Evolutionary conservation across 1,284 basidiomycete species (phyloP).

Genomic region (Xerocomus nothofagi): DNA sequence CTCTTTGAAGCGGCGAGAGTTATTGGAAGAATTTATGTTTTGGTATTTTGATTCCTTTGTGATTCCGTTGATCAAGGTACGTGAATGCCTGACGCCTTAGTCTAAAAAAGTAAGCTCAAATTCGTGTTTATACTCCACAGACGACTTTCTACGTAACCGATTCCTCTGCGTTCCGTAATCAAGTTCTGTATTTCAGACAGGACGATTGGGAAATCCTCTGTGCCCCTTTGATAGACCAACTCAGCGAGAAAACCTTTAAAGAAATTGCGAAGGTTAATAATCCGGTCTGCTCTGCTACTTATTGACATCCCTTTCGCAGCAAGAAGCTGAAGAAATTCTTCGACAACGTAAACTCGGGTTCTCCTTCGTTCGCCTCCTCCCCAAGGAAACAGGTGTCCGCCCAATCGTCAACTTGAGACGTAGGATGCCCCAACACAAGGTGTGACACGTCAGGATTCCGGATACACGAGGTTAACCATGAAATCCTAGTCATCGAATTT

Average conservation of each 20-base stretch:
- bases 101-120: neutral
- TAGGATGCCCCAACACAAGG: constrained; percentile 43
- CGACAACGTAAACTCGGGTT: constrained; percentile 74
- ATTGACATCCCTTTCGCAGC: constrained; percentile 39
- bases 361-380: constrained; percentile 86
- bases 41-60: constrained; percentile 94
- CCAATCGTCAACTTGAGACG: constrained; percentile 92
- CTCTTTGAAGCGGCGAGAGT: constrained; percentile 67
- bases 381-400: constrained; percentile 92
- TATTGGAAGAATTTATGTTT: constrained; percentile 83
- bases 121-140: constrained; percentile 39
- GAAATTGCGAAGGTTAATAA: constrained; percentile 54
- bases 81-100: neutral
- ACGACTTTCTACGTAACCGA: constrained; percentile 96
- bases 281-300: neutral
- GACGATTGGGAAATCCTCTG: constrained; percentile 91
- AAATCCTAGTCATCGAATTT: constrained; percentile 28
- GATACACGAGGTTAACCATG: neutral
- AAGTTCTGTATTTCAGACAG: constrained; percentile 89
- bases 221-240: constrained; percentile 72
- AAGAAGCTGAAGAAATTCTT: constrained; percentile 63
- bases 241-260: constrained; percentile 68
- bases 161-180: constrained; percentile 84
- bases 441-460: neutral
- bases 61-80: constrained; percentile 77